Base-by-base conservation (phyloP, 352 stramenopile genomes). In the Plasmopara halstedii region DNA sequence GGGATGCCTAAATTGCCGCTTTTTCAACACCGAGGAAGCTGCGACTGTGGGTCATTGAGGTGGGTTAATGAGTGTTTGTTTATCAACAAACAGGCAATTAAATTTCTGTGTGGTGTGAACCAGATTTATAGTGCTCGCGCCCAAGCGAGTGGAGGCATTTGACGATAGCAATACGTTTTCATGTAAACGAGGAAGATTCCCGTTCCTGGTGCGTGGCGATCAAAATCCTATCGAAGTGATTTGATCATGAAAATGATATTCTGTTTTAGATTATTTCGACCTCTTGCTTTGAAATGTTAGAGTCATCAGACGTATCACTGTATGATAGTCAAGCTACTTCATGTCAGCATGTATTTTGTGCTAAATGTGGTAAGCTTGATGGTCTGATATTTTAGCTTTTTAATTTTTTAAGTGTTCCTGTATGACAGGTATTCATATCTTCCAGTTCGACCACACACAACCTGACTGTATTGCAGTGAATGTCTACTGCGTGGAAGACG, bases 151-250 rank as follows among this genome's bases (percentile, higher is more conserved):
- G n/a, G 78, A 86, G 14, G 79, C 76, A 3, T 90, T 87, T 39
- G 79, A 90, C 46, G 79, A 90, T 44, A 88, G 76, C 65, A 88
- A 88, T 45, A 71, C 73, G 34, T 62, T 88, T 21, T 83, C 79
- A 3, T 88, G 76, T 68, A 90, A 90, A 59, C 86, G 85, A 42
- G 79, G 79, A 2, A 67, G 79, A 19, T 88, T 88, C 31, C 79
- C 79, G 4, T 86, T 84, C 35, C 36, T 90, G 58, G 79, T 89
- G 54, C 37, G 66, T 67, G 8, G 13, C 14, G 14, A 9, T 15
- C 15, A 31, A 9, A 11, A 10, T 27, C n/a, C n/a, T n/a, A n/a
- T n/a, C n/a, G 23, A 14, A 14, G n/a, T 23, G 38, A 56, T 21
- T 47, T 52, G 32, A 20, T 46, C 25, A 17, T 27, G 26, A 14